Base-by-base conservation (phyloP, 306 rosid species). In the Mimosa pudica region DNA sequence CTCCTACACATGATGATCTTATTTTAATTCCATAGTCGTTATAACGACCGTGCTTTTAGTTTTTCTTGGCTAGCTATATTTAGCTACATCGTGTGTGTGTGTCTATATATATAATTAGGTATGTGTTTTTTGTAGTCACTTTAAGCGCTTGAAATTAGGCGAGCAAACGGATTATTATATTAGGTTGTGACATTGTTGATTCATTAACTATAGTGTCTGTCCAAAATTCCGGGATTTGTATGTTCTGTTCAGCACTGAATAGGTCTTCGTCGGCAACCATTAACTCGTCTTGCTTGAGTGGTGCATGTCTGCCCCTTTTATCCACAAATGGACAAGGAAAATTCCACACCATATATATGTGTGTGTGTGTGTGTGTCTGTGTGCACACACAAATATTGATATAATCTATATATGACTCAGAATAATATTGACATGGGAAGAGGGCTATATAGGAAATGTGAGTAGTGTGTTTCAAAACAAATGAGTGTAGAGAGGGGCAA, bases 251-350 rank as follows among this genome's bases (percentile, higher is more conserved):
- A 67, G 24, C 49, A 41, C 71, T 38, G 18, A 12, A 46, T 32
- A 18, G 55, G 57, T 2, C 58, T 38, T 70, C 57, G 36, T 70
- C 38, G 30, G 30, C 74, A 46, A 46, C 38, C 55, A 4, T 70
- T 45, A 45, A 45, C 57, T 12, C 74, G 18, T 46, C 55, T 14
- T 70, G 11, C 52, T n/a, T 70, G 74, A 9, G 74, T 70, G 74
- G 73, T 69, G 54, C 74, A 5, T 60, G 76, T 69, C 52, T 60
- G 49, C 11, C 41, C 48, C n/a, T 66, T 77, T 47, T 51, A 44
- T 78, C 69, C 52, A 60, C 63, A 47, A 77, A 58, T 51, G 44
- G 73, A 74, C 69, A 67, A 38, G 51, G 76, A 83, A 65, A 73
- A 57, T 12, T 17, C 73, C 71, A 67, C 71, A 67, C 54, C 67